A percentile compares a stretch with the other conserved stretches of the same genome.
Evolutionary conservation across 2,329 filamentous ascomycete species (phyloP).

Genomic region (Cadophora malorum): DNA sequence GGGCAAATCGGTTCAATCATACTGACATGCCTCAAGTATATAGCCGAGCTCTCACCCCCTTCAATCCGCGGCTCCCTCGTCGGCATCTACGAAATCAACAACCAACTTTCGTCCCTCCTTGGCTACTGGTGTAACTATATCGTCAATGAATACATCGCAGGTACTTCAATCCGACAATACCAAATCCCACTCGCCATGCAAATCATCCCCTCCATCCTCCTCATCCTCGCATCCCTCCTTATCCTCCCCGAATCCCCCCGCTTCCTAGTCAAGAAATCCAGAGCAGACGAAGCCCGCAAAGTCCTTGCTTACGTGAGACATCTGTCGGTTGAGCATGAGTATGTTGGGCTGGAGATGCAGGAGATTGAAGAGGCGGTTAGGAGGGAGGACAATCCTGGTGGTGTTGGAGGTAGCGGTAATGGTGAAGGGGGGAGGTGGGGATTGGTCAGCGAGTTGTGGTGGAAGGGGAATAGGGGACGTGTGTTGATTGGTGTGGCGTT

Average conservation of each 20-base stretch:
- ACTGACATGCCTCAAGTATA: constrained; percentile 28
- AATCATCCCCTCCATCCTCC: constrained; percentile 43
- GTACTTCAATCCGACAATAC: constrained; percentile 40
- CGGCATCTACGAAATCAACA: constrained; percentile 42
- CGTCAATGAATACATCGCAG: constrained; percentile 32
- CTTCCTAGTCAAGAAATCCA: constrained; percentile 32
- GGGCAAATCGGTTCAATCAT: no score
- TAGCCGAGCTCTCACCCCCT: constrained; percentile 40
- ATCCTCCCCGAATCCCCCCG: constrained; percentile 75
- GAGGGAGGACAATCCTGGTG: constrained; percentile 20
- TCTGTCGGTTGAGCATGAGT: constrained; percentile 25
- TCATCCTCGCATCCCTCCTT: constrained; percentile 50
- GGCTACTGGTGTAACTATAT: constrained; percentile 41
- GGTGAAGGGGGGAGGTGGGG: neutral
- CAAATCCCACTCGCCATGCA: constrained; percentile 48
- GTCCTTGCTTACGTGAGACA: constrained; percentile 32
- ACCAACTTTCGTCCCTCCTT: constrained; percentile 37
- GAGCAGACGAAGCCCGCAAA: constrained; percentile 25
- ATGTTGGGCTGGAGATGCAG: constrained; percentile 32
- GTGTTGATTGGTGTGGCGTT: constrained; percentile 35
- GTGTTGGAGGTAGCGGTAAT: neutral
- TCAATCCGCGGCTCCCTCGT: constrained; percentile 39
- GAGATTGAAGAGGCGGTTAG: constrained; percentile 36
- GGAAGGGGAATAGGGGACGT: constrained; percentile 36
- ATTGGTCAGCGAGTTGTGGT: constrained; percentile 34